phyloP scores from a whole-genome alignment of 2,329 filamentous ascomycete genomes.

The Pseudonectria foliicola region DNA sequence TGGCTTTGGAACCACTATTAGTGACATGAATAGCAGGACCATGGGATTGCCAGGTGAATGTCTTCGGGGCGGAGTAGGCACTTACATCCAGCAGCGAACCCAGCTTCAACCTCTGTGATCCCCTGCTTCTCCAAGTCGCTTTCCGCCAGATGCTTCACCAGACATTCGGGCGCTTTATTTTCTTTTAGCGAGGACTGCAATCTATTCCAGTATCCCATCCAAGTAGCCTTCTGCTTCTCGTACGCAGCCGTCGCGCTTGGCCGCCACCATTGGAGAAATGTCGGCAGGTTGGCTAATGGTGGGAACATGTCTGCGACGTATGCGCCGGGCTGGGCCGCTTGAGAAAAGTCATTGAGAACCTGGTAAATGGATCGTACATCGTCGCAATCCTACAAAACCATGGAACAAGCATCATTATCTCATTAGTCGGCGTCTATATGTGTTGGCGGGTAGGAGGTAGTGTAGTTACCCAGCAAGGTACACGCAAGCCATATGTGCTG shows the following conservation, averaged over 20 bases:
- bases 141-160: conserved; percentile 3
- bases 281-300: conserved; percentile 1
- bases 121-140: conserved; percentile 6
- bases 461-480: conserved; percentile 4
- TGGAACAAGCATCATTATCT: no score
- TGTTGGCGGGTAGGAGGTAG: background rate
- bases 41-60: background rate
- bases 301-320: conserved; percentile 5
- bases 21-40: background rate
- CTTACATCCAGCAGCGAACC: conserved; percentile 5
- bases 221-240: conserved; percentile 3
- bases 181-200: conserved; percentile 1
- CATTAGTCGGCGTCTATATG: conserved; percentile 9
- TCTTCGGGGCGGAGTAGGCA: background rate
- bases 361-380: conserved; percentile 3
- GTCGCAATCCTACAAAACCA: conserved; percentile 1
- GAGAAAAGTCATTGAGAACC: conserved; percentile 4
- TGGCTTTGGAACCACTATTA: conserved; percentile 3
- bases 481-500: conserved; percentile 6
- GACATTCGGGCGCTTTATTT: conserved; percentile 3
- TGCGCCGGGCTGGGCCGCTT: conserved; percentile 2
- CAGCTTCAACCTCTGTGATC: conserved; percentile 5
- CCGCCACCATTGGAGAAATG: conserved; percentile 6
- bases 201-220: conserved; percentile 7
- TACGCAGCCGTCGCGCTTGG: conserved; percentile 1